Evolutionary conservation across 192 early-diverging fungal species (phyloP), one percentile per base, ranked within the genome.

Genomic region (Geranomyces variabilis): DNA sequence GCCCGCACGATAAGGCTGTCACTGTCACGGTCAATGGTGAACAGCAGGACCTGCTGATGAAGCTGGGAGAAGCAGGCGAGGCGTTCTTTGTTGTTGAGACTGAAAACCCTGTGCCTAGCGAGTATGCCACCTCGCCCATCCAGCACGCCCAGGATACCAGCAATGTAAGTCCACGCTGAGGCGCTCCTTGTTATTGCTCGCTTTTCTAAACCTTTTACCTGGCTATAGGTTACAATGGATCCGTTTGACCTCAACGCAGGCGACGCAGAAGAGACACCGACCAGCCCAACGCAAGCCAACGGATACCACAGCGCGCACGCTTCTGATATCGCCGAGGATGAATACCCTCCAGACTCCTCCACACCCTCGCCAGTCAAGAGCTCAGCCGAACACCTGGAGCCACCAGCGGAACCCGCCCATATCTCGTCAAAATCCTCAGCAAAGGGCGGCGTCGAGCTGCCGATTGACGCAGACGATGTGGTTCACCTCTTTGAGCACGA

Each of bases 61-160:
- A 99, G 67, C 90, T 99, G 4, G 93, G 96, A 13, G 97, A 98
- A 58, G 92, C 93, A 14, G 97, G 97, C 30, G 97, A 99, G 75
- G 95, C 93, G 22, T 99, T 99, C 75, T 99, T 99, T 80, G 94
- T 99, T 5, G 84, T 98, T 31, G 93, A 97, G 73, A 93, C 93
- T 0, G 93, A 96, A 74, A 85, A 92, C 64, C 88, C 91, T 41
- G 94, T 96, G 17, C 95, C 94, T 26, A 87, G 88, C 59, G 94
- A 96, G 73, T 93, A 94, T 70, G 94, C 91, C 64, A 99, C 97
- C 10, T 96, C 94, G 9, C 97, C 97, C 1, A 90, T 97, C 64
- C 73, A 61, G 30, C 67, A 70, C 7, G 51, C 73, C 28, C 28
- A 44, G 29, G 56, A 34, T 12, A 60, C 58, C 5, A 34, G 29